Percentiles rank a stretch among this genome's conserved stretches.
These are phyloP conservation scores for Aureobasidium musti DNA, from an alignment of 2,329 filamentous ascomycete genomes.

Conservation along the genomic window DNA sequence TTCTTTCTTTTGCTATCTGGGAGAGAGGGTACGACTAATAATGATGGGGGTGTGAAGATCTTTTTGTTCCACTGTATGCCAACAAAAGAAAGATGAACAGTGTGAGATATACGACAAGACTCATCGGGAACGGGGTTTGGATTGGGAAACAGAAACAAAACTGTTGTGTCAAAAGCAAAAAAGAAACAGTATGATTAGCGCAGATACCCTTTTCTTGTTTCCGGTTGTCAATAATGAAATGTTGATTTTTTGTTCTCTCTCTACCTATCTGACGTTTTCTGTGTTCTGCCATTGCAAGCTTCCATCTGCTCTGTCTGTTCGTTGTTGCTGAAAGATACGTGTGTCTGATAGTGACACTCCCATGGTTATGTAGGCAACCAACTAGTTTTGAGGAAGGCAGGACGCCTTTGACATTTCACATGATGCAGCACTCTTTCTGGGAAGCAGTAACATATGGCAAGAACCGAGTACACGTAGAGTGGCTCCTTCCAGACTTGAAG, in stretches of 20 bases:
- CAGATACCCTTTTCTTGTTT: constrained; percentile 19
- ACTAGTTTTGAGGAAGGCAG: neutral
- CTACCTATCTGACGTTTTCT: neutral
- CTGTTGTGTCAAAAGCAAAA: neutral
- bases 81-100: neutral
- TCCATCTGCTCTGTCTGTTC: neutral
- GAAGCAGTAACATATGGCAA: neutral
- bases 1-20: neutral
- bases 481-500: neutral
- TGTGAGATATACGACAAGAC: neutral
- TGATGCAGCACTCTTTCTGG: neutral
- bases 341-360: too few relatives aligned
- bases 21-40: neutral
- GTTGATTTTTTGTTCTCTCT: neutral
- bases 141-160: too few relatives aligned
- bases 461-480: neutral
- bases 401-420: neutral
- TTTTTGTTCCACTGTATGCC: constrained; percentile 4
- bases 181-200: constrained; percentile 18
- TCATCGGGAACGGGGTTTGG: too few relatives aligned
- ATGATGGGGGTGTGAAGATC: neutral
- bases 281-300: neutral
- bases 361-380: neutral
- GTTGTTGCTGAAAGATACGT: neutral
- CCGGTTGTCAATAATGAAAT: constrained; percentile 6